Base-by-base conservation (phyloP, 805 yeast genomes). In the Yarrowia yakushimensis region DNA sequence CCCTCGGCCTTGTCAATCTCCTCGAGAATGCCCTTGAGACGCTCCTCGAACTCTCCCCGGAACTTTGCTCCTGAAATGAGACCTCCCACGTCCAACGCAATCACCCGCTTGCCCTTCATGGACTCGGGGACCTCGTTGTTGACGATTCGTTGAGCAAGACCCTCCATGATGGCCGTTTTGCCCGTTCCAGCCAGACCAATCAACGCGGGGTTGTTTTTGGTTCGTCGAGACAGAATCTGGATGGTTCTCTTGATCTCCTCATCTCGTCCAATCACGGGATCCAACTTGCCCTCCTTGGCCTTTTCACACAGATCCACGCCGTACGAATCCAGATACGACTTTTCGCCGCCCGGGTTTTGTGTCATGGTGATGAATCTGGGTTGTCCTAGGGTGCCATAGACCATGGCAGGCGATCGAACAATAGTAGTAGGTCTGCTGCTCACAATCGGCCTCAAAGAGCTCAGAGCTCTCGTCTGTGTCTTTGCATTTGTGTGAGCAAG, bases 141-240 rank as follows among this genome's bases (percentile, higher is more conserved):
- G 9, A 90, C 84, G 55, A 94, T 92, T 69, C 97, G 79, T 74
- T 94, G 98, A 0, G 98, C 98, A 39, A 94, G 78, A 0, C 98
- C 99, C 72, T 94, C 99, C 84, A 94, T 88, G 63, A 94, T 85
- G 7, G 98, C 96, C 0, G 98, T 94, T 74, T 93, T 93, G 77
- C 99, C 99, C 0, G 97, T 96, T 76, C 99, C 99, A 0, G 99
- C 99, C 67, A 88, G 85, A 66, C 99, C 99, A 42, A 94, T 91
- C 62, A 93, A 74, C 1, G 94, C 96, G 0, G 99, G 99, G 70
- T 93, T 93, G 73, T 94, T 94, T 74, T 93, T 93, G 0, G 97
- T 91, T 72, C 98, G 81, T 68, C 99, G 79, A 1, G 97, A 90
- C 46, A 93, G 76, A 52, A 93, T 92, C 72, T 93, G 98, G 63